Evolutionary conservation across 1,284 basidiomycete species (phyloP).

Genomic region (Melampsora americana): DNA sequence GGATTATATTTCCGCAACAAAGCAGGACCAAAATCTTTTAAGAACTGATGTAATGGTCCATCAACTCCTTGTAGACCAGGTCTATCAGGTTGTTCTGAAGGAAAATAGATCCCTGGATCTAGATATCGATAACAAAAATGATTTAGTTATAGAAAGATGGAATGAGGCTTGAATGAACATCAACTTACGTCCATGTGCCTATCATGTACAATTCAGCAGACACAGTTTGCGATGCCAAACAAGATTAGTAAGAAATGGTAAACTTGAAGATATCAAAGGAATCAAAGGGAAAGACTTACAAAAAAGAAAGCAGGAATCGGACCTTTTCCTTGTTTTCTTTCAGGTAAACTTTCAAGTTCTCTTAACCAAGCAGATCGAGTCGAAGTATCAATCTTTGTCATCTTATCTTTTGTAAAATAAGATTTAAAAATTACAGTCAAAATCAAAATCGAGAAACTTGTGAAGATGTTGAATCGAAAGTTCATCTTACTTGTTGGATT

Average conservation of each 20-base stretch:
- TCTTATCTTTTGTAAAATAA: too few species aligned
- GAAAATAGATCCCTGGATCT: constrained; percentile 30
- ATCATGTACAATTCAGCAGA: too few species aligned
- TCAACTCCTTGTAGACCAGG: constrained; percentile 56
- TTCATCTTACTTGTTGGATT: too few species aligned
- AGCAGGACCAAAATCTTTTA: constrained; percentile 66
- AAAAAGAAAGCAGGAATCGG: constrained; percentile 37
- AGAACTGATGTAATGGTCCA: constrained; percentile 63
- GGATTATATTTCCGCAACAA: constrained; percentile 69
- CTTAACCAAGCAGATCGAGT: neutral
- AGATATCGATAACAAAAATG: neutral
- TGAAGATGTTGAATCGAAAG: too few species aligned
- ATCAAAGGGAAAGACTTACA: neutral
- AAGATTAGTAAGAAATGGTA: too few species aligned
- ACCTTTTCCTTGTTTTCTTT: neutral
- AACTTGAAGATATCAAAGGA: neutral
- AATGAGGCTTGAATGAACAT: neutral
- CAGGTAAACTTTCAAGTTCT: constrained; percentile 5
- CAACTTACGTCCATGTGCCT: constrained; percentile 42
- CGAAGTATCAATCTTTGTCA: neutral
- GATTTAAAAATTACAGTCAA: too few species aligned
- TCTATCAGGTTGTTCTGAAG: neutral
- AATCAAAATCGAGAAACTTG: too few species aligned
- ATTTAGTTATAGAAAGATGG: neutral
- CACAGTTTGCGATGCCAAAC: too few species aligned